Conservation (phyloP, 495 filamentous ascomycete species). For the Amphirosellinia nigrospora region DNA sequence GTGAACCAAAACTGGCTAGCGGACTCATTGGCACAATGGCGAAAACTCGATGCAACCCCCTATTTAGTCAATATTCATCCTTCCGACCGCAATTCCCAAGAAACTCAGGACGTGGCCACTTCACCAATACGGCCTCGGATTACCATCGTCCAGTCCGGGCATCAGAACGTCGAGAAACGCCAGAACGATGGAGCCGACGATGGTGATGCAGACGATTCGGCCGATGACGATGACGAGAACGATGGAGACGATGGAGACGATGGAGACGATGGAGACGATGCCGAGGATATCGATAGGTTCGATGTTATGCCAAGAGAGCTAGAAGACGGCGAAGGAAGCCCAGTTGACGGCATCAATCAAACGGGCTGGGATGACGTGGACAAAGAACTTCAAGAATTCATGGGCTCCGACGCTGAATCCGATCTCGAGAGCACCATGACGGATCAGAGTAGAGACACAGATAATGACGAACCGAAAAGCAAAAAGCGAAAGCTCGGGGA, state of each 20-base stretch:
- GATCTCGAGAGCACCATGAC: constrained; percentile 46
- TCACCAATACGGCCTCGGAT: constrained; percentile 48
- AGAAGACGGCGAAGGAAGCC: constrained; percentile 54
- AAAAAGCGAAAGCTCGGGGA: constrained; percentile 41
- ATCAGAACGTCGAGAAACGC: constrained; percentile 28
- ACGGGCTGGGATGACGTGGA: constrained; percentile 69
- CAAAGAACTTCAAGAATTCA: constrained; percentile 79
- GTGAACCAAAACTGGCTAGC: constrained; percentile 89
- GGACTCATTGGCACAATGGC: constrained; percentile 81
- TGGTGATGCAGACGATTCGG: constrained; percentile 39
- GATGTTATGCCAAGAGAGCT: constrained; percentile 53
- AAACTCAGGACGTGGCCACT: constrained; percentile 39
- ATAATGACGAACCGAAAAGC: constrained; percentile 35
- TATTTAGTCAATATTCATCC: constrained; percentile 74
- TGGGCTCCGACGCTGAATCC: constrained; percentile 65
- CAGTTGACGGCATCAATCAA: constrained; percentile 57
- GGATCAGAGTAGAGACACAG: constrained; percentile 36
- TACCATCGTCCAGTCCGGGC: constrained; percentile 45
- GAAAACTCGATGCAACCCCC: constrained; percentile 70
- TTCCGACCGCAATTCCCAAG: constrained; percentile 57
- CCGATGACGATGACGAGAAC: constrained; percentile 24
- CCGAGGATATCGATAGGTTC: constrained; percentile 41
- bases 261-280: constrained; percentile 42
- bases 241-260: constrained; percentile 44
- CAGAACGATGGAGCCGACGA: constrained; percentile 41